Percentiles rank a stretch among this genome's conserved stretches.
phyloP scores from a whole-genome alignment of 2,329 filamentous ascomycete species.

The Neonectria hederae region DNA sequence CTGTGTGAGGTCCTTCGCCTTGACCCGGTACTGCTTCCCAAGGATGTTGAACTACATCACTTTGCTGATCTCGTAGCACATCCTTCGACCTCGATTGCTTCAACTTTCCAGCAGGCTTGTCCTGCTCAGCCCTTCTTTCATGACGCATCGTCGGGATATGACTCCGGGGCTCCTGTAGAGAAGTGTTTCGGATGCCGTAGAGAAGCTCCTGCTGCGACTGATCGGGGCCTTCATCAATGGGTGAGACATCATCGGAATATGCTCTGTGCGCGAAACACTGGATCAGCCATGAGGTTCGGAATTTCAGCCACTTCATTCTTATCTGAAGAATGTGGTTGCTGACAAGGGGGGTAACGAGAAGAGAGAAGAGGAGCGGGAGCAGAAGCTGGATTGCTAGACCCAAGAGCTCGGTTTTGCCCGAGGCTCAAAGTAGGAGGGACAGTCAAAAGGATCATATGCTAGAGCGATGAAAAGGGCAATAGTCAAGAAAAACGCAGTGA shows the following conservation, averaged over 20 bases:
- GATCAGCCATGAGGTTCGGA: constrained; percentile 30
- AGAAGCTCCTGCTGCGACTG: constrained; percentile 45
- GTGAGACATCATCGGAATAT: constrained; percentile 57
- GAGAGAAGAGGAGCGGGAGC: neutral
- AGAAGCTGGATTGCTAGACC: neutral
- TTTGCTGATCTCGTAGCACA: constrained; percentile 28
- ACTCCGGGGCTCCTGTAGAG: constrained; percentile 42
- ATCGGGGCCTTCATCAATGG: constrained; percentile 58
- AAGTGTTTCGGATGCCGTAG: constrained; percentile 27
- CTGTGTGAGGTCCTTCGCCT: constrained; percentile 12
- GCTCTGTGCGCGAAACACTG: constrained; percentile 40
- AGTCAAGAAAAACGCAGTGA: constrained; percentile 27
- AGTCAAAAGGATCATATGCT: neutral
- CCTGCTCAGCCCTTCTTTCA: constrained; percentile 57
- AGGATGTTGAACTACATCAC: constrained; percentile 23
- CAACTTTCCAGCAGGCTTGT: constrained; percentile 48
- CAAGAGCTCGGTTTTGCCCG: neutral
- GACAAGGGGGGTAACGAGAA: neutral
- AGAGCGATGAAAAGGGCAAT: constrained; percentile 14
- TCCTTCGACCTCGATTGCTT: constrained; percentile 50
- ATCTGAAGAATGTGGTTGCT: neutral
- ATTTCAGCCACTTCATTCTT: constrained; percentile 27
- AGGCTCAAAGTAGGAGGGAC: neutral
- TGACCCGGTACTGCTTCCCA: constrained; percentile 32
- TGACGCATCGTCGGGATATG: constrained; percentile 64